A percentile compares a stretch with the other conserved stretches of the same genome.
phyloP scores from a whole-genome alignment of 805 yeast genomes.

The Clavispora carvajalis region DNA sequence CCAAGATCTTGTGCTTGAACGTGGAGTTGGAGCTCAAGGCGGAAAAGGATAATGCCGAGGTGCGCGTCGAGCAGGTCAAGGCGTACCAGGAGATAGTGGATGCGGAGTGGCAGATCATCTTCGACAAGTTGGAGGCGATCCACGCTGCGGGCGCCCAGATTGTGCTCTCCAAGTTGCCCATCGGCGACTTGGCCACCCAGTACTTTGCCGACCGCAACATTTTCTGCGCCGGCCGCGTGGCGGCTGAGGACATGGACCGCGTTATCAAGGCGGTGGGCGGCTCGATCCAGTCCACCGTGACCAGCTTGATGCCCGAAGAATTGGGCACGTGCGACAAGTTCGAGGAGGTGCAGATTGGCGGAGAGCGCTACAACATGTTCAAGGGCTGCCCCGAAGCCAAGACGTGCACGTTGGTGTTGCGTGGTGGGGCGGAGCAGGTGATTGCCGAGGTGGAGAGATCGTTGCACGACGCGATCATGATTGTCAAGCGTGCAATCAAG shows the following conservation, averaged over 20 bases:
- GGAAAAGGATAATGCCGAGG: conserved; percentile 98
- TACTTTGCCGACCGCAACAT: conserved; percentile 93
- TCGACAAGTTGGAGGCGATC: conserved; percentile 78
- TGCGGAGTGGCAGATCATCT: conserved; percentile 97
- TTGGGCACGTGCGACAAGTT: conserved; percentile 50
- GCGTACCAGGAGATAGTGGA: conserved; percentile 96
- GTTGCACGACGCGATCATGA: conserved; percentile 97
- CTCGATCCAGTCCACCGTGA: conserved; percentile 66
- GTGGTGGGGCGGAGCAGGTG: conserved; percentile 99
- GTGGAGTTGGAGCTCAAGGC: conserved; percentile 96
- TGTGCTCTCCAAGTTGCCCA: conserved; percentile 89
- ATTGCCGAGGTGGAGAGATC: conserved; percentile 98
- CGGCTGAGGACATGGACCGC: conserved; percentile 85
- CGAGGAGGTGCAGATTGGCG: conserved; percentile 94
- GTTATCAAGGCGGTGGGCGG: conserved; percentile 95
- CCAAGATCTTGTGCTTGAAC: conserved; percentile 78
- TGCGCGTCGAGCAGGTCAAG: conserved; percentile 85
- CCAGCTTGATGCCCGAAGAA: conserved; percentile 63
- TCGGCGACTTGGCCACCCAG: conserved; percentile 98
- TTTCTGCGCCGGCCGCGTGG: conserved; percentile 96
- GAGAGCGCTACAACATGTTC: conserved; percentile 90
- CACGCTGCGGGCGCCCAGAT: conserved; percentile 85
- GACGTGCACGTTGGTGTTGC: conserved; percentile 86
- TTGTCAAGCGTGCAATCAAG: conserved; percentile 89
- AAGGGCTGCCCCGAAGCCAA: conserved; percentile 88